Evolutionary conservation across 306 rosid species (phyloP).

Genomic region (Vigna unguiculata): DNA sequence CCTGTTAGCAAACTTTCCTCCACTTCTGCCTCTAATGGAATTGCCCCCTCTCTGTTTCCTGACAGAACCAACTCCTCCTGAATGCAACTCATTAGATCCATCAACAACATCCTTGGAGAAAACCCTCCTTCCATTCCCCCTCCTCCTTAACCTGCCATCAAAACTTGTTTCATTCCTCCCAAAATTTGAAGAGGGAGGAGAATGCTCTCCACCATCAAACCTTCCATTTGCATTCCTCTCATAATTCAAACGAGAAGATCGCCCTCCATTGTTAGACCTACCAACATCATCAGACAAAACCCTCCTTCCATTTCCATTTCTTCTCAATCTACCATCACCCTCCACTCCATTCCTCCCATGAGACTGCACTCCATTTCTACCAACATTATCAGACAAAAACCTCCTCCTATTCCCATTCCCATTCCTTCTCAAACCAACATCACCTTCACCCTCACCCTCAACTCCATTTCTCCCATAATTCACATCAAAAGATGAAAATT

Average conservation of each 20-base stretch:
- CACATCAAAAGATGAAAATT: not conserved
- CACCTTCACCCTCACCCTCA: not conserved
- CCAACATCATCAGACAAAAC: conserved; percentile 22
- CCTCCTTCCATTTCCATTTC: conserved; percentile 32
- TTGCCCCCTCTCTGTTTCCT: conserved; percentile 50
- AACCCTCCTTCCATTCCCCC: conserved; percentile 45
- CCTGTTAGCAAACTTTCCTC: conserved; percentile 37
- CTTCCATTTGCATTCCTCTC: conserved; percentile 45
- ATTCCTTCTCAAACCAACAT: not conserved
- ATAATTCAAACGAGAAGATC: conserved; percentile 36
- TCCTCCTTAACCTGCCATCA: conserved; percentile 46
- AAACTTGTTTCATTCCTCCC: conserved; percentile 18
- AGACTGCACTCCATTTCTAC: conserved; percentile 34
- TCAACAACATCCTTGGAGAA: conserved; percentile 23
- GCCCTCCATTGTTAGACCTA: conserved; percentile 39
- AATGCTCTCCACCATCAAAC: conserved; percentile 44
- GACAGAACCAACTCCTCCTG: conserved; percentile 52
- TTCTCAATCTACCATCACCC: conserved; percentile 44
- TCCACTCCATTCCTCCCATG: conserved; percentile 38
- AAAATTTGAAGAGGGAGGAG: not conserved
- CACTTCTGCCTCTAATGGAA: conserved; percentile 23
- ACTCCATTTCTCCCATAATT: conserved; percentile 35
- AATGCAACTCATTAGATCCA: conserved; percentile 48
- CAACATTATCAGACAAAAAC: conserved; percentile 1
- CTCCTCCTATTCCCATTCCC: conserved; percentile 23